Conservation (phyloP, 495 filamentous ascomycete species). For the Annulohypoxylon moriforme region DNA sequence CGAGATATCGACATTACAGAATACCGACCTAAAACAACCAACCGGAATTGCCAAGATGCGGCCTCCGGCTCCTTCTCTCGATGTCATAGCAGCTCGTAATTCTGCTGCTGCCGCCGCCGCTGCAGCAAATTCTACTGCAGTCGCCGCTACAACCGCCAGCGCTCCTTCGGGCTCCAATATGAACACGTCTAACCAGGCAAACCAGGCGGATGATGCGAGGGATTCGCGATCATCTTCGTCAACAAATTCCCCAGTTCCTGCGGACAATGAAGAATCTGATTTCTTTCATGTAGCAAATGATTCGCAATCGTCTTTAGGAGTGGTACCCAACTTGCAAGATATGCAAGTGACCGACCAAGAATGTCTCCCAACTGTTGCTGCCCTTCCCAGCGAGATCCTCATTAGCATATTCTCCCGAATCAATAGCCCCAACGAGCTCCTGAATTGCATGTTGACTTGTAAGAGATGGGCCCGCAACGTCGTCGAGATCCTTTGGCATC, state of each 20-base stretch:
- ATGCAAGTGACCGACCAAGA: conserved; percentile 71
- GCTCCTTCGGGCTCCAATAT: conserved; percentile 17
- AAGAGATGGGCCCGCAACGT: conserved; percentile 92
- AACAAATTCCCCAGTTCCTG: conserved; percentile 84
- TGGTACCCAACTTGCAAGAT: conserved; percentile 75
- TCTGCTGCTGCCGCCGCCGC: conserved; percentile 23
- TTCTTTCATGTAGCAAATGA: conserved; percentile 90
- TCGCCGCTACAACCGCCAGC: conserved; percentile 9
- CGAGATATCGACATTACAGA: neutral
- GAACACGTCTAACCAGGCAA: conserved; percentile 5
- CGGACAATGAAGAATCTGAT: conserved; percentile 86
- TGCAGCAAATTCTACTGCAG: conserved; percentile 3
- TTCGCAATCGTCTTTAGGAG: conserved; percentile 87
- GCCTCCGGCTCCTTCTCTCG: conserved; percentile 55
- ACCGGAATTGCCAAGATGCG: conserved; percentile 34
- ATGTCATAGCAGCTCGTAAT: conserved; percentile 56
- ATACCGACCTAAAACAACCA: neutral
- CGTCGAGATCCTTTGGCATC: conserved; percentile 94
- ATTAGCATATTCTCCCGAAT: conserved; percentile 93
- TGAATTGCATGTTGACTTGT: conserved; percentile 90
- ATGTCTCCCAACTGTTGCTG: conserved; percentile 77
- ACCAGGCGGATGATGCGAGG: conserved; percentile 32
- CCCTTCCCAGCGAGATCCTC: conserved; percentile 91
- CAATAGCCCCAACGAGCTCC: conserved; percentile 75
- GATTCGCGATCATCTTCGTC: conserved; percentile 71